A percentile compares a stretch with the other conserved stretches of the same genome.
Evolutionary conservation across 148 eudicot genomes (phyloP).

Genomic region (Fallopia convolvulus): DNA sequence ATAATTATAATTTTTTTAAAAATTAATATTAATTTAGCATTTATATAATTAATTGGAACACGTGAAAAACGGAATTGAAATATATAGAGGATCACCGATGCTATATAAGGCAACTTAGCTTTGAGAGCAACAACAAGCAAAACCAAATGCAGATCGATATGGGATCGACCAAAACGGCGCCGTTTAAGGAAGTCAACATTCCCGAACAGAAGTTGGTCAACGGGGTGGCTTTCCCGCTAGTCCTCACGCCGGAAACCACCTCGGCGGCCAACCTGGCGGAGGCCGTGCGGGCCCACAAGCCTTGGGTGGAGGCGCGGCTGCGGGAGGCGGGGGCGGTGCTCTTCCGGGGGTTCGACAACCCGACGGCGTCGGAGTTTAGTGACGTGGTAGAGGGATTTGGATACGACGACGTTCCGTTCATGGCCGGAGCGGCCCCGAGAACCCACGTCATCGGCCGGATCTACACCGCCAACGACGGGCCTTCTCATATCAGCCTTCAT

Average conservation of each 20-base stretch:
- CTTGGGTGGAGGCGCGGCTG: not conserved
- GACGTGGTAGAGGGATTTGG: slow-evolving; percentile 9
- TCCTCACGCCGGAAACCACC: not conserved
- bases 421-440: slow-evolving; percentile 3
- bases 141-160: too few species aligned
- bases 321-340: slow-evolving; percentile 1
- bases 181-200: slow-evolving; percentile 8
- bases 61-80: too few species aligned
- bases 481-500: not conserved
- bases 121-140: too few species aligned
- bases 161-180: not conserved
- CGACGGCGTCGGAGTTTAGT: slow-evolving; percentile 3
- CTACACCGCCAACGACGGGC: slow-evolving; percentile 8
- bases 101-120: too few species aligned
- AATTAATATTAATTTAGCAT: too few species aligned
- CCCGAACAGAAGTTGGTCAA: not conserved
- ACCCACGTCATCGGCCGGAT: slow-evolving; percentile 8
- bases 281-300: not conserved
- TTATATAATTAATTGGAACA: too few species aligned
- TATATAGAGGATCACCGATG: too few species aligned
- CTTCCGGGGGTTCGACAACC: not conserved
- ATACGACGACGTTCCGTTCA: slow-evolving; percentile 8
- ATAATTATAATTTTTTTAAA: too few species aligned
- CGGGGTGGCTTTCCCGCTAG: slow-evolving; percentile 5
- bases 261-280: not conserved